Evolutionary conservation across 106 monocot genomes (phyloP), one percentile per base, ranked within the genome.

Genomic region (Xerophyta viscosa): DNA sequence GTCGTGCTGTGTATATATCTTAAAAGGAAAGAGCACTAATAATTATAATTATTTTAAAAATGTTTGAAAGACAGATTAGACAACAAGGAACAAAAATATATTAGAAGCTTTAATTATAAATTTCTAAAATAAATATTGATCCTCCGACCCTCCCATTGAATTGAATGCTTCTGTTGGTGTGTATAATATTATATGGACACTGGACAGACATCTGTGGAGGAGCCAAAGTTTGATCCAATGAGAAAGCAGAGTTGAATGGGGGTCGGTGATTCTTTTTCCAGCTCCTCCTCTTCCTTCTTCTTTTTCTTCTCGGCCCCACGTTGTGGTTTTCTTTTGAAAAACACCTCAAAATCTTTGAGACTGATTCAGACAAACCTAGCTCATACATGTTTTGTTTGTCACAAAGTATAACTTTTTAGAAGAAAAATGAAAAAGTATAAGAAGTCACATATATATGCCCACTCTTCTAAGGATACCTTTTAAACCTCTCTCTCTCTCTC

Each of bases 261-360:
- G 61, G 70, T 65, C 65, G 54, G 64, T 76, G 70, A 76, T 65
- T 76, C 64, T 31, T 56, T 59, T 64, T 19, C 22, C 19, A 48
- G 13, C 52, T 37, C 46, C 26, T 7, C 47, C 36, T 29, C 36
- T 30, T 24, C 49, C 46, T 43, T 36, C 27, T 14, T 42, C 46
- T n/a, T n/a, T n/a, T n/a, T n/a, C n/a, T n/a, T n/a, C n/a, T n/a
- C n/a, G n/a, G n/a, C n/a, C n/a, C n/a, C n/a, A n/a, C n/a, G n/a
- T n/a, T n/a, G n/a, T n/a, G n/a, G n/a, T n/a, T n/a, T n/a, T n/a
- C n/a, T n/a, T n/a, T n/a, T n/a, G n/a, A n/a, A n/a, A n/a, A 41
- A 12, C 10, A 14, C 0, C 13, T 15, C 3, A n/a, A 37, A 39
- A 39, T 10, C 58, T 33, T 55, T 49, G n/a, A 25, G 60, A 52